Percentiles rank a stretch among this genome's conserved stretches.
Conservation (phyloP, 805 yeast species). For the Nakazawaea wyomingensis region DNA sequence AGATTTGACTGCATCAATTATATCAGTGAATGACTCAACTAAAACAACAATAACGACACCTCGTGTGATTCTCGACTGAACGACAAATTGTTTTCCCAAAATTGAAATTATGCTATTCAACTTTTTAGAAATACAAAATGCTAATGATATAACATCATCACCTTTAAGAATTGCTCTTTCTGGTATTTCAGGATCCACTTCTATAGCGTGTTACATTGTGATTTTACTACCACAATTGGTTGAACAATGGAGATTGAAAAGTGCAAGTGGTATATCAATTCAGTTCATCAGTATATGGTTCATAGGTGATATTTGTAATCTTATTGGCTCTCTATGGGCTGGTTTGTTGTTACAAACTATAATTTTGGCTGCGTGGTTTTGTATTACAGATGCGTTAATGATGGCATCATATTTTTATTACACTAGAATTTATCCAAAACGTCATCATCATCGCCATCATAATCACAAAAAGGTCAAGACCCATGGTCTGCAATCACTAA, state of each 20-base stretch:
- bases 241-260: constrained; percentile 73
- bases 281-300: constrained; percentile 67
- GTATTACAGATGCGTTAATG: constrained; percentile 60
- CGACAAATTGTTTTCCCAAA: too few species aligned
- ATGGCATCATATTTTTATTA: constrained; percentile 57
- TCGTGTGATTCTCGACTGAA: too few species aligned
- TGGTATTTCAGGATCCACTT: constrained; percentile 64
- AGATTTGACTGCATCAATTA: too few species aligned
- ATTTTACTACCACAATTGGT: constrained; percentile 70
- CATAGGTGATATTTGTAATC: constrained; percentile 64
- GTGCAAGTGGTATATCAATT: constrained; percentile 72
- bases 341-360: constrained; percentile 63
- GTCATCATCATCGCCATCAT: constrained; percentile 18
- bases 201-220: constrained; percentile 77
- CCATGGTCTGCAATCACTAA: constrained; percentile 19
- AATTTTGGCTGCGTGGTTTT: constrained; percentile 70
- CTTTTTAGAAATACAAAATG: neutral
- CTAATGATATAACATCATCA: constrained; percentile 16
- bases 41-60: too few species aligned
- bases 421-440: constrained; percentile 37
- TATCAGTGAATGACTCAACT: too few species aligned
- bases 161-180: constrained; percentile 42
- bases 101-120: neutral
- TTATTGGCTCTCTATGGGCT: constrained; percentile 68
- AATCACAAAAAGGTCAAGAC: constrained; percentile 15